Evolutionary conservation across 2,329 filamentous ascomycete species (phyloP).

Genomic region (Xylaria sp.): DNA sequence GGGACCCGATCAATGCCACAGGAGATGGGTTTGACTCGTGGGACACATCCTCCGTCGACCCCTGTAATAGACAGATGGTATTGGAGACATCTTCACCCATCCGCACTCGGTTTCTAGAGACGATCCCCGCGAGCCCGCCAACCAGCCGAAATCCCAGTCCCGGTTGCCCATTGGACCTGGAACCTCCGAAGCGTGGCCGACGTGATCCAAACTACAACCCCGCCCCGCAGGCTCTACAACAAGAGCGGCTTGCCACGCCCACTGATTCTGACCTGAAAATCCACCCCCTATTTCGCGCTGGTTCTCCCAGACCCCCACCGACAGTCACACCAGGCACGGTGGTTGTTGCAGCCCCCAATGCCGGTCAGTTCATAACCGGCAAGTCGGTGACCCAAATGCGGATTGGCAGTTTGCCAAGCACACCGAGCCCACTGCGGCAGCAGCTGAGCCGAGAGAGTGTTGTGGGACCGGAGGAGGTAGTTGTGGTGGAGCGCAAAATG

Average conservation of each 20-base stretch:
- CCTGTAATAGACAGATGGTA: constrained; percentile 68
- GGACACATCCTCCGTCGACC: constrained; percentile 76
- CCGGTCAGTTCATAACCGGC: constrained; percentile 70
- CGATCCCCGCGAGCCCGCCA: constrained; percentile 74
- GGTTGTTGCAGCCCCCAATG: constrained; percentile 75
- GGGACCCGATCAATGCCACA: constrained; percentile 49
- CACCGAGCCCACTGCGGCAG: constrained; percentile 58
- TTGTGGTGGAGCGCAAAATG: constrained; percentile 56
- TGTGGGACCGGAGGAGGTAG: constrained; percentile 40
- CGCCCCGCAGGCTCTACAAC: constrained; percentile 48
- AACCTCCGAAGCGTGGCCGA: constrained; percentile 57
- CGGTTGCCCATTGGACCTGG: constrained; percentile 66
- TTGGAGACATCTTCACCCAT: constrained; percentile 60
- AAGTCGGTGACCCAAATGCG: constrained; percentile 64
- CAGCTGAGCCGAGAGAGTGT: constrained; percentile 52
- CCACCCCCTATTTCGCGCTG: constrained; percentile 80
- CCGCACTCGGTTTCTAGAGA: constrained; percentile 68
- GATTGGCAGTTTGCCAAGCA: constrained; percentile 63
- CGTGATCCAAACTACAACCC: constrained; percentile 65
- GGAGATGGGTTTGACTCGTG: constrained; percentile 79
- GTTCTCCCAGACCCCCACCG: constrained; percentile 74
- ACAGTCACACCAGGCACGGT: constrained; percentile 74
- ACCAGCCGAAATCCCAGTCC: constrained; percentile 73
- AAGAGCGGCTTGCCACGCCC: constrained; percentile 51
- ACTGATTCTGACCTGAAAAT: constrained; percentile 72